Evolutionary conservation across 495 filamentous ascomycete genomes (phyloP).

Genomic region (Echria macrotheca): DNA sequence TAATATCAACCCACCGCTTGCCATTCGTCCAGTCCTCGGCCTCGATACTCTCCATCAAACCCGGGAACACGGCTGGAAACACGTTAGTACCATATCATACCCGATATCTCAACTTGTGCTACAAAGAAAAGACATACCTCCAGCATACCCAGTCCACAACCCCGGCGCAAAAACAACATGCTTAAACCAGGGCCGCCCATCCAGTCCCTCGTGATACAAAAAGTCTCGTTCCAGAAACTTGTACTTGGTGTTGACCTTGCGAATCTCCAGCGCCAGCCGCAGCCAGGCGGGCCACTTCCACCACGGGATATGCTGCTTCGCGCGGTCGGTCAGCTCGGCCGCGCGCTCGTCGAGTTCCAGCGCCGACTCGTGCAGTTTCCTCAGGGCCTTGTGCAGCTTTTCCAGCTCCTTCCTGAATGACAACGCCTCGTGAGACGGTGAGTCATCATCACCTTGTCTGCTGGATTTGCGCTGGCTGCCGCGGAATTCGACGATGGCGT

Average conservation of each 20-base stretch:
- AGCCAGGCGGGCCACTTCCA: conserved; percentile 70
- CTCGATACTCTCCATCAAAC: conserved; percentile 79
- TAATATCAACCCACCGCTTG: conserved; percentile 71
- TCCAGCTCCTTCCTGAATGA: conserved; percentile 46
- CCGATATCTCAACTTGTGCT: too few relatives aligned
- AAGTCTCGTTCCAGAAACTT: conserved; percentile 77
- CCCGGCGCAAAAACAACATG: conserved; percentile 88
- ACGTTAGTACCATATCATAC: conserved; percentile 10
- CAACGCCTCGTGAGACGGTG: conserved; percentile 26
- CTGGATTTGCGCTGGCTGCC: conserved; percentile 44
- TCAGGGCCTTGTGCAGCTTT: conserved; percentile 41
- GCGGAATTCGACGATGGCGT: conserved; percentile 48
- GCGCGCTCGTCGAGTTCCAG: conserved; percentile 55
- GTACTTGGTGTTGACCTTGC: conserved; percentile 62
- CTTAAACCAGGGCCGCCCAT: conserved; percentile 85
- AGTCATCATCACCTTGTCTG: conserved; percentile 25
- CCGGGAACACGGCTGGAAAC: conserved; percentile 64
- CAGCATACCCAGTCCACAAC: conserved; percentile 83
- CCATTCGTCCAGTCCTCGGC: conserved; percentile 66
- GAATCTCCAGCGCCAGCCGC: conserved; percentile 55
- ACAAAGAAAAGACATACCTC: conserved; percentile 42
- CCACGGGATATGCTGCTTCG: conserved; percentile 68
- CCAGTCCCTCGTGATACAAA: conserved; percentile 71
- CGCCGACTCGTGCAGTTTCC: conserved; percentile 53
- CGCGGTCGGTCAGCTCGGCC: conserved; percentile 57